Base-by-base conservation (phyloP, 192 early-diverging fungal species). In the Coemansia sp. region DNA sequence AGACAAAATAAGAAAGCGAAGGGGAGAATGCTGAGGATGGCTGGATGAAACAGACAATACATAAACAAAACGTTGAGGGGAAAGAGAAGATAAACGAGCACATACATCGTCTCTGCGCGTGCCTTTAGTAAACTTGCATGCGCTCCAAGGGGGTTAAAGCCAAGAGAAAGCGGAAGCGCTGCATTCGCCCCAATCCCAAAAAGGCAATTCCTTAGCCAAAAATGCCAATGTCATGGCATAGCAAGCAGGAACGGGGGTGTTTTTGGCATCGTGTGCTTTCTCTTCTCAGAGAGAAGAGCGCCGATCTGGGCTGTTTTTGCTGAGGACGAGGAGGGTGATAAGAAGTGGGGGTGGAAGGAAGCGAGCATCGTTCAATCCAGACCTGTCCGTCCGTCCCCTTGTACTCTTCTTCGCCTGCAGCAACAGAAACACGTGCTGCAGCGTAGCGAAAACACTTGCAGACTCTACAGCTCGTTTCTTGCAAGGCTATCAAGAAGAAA, bases 151-250 rank as follows among this genome's bases (percentile, higher is more conserved):
- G 20, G 44, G 22, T 48, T 48, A 11, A 23, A 20, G 2, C 15
- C n/a, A 44, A 20, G 23, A 52, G 30, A 54, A 30, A 54, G 52
- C 52, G 52, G 52, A 54, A 54, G 17, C 30, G 14, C 52, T 54
- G 28, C 52, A 54, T 54, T 17, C 33, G 29, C 30, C 52, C 30
- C 52, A n/a, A 29, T 34, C 52, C 52, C 11, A 54, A 31, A 54
- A 54, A 54, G 52, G 52, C 52, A 54, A 54, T 15, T 29, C 10
- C n/a, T 25, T 54, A n/a, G 8, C 52, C 30, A 54, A 54, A 54
- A 33, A 29, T 11, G 30, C 6, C 6, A 53, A 25, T n/a, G 19
- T 1, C 44, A 47, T 8, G 45, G 22, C 45, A 25, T 3, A 25
- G 17, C 15, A 44, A 20, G 0, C 42, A n/a, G n/a, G n/a, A 44